Base-by-base conservation (phyloP, 345 rosid species). In the Brassica incana region DNA sequence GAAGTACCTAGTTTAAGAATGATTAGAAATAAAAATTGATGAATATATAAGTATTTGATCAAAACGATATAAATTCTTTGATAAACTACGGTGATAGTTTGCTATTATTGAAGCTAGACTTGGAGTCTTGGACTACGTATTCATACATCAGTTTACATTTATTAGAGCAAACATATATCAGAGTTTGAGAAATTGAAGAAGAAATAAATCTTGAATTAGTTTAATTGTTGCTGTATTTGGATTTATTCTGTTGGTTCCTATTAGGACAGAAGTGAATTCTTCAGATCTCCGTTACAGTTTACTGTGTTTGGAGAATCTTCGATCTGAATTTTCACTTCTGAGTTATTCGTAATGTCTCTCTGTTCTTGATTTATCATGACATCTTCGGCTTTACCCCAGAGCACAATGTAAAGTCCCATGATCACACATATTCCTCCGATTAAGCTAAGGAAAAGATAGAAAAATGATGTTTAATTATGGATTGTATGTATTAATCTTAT, bases 351-450 rank as follows among this genome's bases (percentile, higher is more conserved):
- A 11, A 14, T 56, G 5, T 65, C 81, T 23, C 63, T 69, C 45
- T 63, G 9, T 54, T 66, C 69, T 73, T 83, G 81, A 71, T 64
- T 71, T 30, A 72, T 65, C 63, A 81, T 73, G 5, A 81, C 69
- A 61, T 88, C 93, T 71, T 86, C 68, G 35, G 87, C 90, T 68
- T 88, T 88, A 16, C 93, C 93, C 94, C 94, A 90, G 1, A 90
- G 86, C 48, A 87, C 88, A 11, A 56, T 30, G 27, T 87, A 87
- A 43, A 85, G 78, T 15, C 88, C 88, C 69, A 81, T 60, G 5
- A 87, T 83, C 80, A 85, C 88, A 61, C 67, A 79, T 52, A 67
- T 15, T 40, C 86, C 88, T 25, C 90, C 94, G 5, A 90, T 25
- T 83, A 90, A 76, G 80, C 92, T 88, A 83, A 65, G 29, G 5